Evolutionary conservation across 108 stramenopile genomes (phyloP), one percentile per base, ranked within the genome.

Genomic region (Cyclotella distinguenda): DNA sequence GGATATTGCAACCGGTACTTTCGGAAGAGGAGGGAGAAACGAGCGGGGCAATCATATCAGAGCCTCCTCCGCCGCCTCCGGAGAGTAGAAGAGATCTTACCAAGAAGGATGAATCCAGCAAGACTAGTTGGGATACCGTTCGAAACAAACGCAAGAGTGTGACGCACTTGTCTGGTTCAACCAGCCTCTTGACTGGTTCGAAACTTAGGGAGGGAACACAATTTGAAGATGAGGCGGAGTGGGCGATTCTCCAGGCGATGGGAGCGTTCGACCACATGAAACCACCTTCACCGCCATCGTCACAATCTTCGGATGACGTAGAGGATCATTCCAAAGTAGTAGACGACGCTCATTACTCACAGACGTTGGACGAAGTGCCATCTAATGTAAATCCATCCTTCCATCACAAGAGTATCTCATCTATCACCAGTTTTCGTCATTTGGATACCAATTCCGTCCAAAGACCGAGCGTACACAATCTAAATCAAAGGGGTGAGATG

Each of bases 201-300:
- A 22, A 12, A 6, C 50, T 32, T 6, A 60, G 30, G 49, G 57
- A 59, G 10, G 27, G 35, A 0, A 28, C 58, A 18, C 65, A 74
- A 55, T 74, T 74, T 34, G 65, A 61, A 31, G 43, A 74, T 42
- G 74, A 74, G 59, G 74, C 66, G 28, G 65, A 74, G 36, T 16
- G 31, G n/a, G 65, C 57, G 1, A 74, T 74, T 61, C 40, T 74
- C 4, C 42, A 49, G 36, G 74, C 74, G 13, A 11, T 74, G 28
- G 27, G 51, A 5, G 40, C 40, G 4, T 16, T 16, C 5, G 40
- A 42, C 13, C 2, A 2, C 13, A 16, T 4, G 40, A 16, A 5
- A 5, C 40, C 13, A 2, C 1, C 40, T 42, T 42, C 40, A 5
- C 13, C 13, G 16, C n/a, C 13, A 16, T 47, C 46, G 25, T 23